phyloP scores from a whole-genome alignment of 345 rosid species.

The Microcos paniculata region DNA sequence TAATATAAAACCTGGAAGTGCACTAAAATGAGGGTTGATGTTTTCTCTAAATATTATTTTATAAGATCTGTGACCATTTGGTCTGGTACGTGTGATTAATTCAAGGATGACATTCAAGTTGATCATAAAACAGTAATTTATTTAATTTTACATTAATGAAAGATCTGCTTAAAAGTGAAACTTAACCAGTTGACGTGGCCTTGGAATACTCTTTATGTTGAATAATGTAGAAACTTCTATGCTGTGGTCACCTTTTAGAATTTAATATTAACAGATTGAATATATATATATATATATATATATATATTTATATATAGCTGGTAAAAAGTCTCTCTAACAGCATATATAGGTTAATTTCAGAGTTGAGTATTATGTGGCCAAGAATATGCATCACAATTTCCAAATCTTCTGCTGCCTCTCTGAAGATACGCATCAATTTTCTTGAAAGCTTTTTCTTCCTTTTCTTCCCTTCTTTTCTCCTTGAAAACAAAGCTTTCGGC shows the following conservation, averaged over 20 bases:
- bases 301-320: too few species aligned
- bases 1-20: constrained; percentile 19
- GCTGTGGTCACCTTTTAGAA: not conserved
- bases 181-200: not conserved
- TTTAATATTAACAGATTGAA: too few species aligned
- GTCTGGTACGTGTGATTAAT: constrained; percentile 7
- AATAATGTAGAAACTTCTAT: not conserved
- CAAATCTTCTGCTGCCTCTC: not conserved
- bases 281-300: too few species aligned
- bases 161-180: not conserved
- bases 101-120: not conserved
- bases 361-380: not conserved
- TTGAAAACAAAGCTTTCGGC: constrained; percentile 3
- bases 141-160: not conserved
- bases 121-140: not conserved
- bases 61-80: constrained; percentile 2
- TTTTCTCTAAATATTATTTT: not conserved
- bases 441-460: not conserved
- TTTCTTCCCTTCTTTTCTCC: not conserved
- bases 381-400: not conserved
- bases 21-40: constrained; percentile 9
- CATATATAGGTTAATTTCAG: not conserved
- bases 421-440: constrained; percentile 4
- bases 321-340: not conserved
- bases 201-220: not conserved